These are phyloP conservation scores for Euphorbia schlechtendalii DNA, from an alignment of 441 rosid genomes.

Conservation along the genomic window DNA sequence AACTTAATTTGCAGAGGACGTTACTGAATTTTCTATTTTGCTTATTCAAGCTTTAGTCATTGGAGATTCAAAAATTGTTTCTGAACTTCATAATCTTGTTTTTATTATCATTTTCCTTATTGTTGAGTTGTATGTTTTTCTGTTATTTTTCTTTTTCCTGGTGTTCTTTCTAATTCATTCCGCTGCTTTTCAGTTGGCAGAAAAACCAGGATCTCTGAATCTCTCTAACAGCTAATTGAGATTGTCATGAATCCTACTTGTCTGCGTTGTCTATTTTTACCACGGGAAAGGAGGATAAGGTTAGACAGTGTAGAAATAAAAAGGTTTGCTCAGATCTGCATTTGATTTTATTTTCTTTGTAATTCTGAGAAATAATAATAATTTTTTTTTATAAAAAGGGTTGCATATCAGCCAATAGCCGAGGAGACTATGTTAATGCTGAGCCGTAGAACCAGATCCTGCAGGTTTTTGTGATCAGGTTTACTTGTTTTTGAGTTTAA, in stretches of 20 bases:
- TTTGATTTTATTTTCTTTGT: neutral
- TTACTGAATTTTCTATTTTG: constrained; percentile 78
- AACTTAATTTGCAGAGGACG: constrained; percentile 59
- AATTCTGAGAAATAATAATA: constrained; percentile 19
- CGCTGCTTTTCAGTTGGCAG: constrained; percentile 51
- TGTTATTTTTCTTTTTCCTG: constrained; percentile 13
- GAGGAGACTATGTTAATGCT: too few relatives aligned
- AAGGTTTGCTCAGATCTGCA: constrained; percentile 38
- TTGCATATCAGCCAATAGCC: constrained; percentile 33
- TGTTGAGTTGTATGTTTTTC: neutral
- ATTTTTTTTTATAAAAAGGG: constrained; percentile 38
- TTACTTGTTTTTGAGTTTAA: too few relatives aligned
- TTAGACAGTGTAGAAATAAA: constrained; percentile 55
- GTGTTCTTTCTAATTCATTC: neutral
- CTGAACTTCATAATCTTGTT: too few relatives aligned
- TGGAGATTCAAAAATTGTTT: constrained; percentile 78
- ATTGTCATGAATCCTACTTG: constrained; percentile 59
- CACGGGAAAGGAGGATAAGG: constrained; percentile 64
- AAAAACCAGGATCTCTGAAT: constrained; percentile 80
- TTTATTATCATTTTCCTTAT: constrained; percentile 13
- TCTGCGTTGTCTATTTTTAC: constrained; percentile 35
- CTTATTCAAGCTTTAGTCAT: constrained; percentile 75
- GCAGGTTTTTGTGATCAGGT: too few relatives aligned
- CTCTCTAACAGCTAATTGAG: too few relatives aligned
- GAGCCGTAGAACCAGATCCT: too few relatives aligned